Conservation (phyloP, 257 asterid species). For the Thymus quinquecostatus region DNA sequence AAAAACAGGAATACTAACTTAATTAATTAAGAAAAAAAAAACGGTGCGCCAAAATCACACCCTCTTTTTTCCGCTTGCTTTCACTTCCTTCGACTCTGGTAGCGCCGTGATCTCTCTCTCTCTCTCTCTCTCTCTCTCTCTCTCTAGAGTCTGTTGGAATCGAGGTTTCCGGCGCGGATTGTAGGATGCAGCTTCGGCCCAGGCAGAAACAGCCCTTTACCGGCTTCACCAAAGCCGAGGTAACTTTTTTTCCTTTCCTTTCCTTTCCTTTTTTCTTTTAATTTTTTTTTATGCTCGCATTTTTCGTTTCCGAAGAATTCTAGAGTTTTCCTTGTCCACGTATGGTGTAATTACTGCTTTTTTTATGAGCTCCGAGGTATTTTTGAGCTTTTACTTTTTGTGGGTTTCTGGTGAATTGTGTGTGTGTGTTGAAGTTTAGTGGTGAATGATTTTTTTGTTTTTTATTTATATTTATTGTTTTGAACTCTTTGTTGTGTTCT, state of each 20-base stretch:
- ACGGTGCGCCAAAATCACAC: too few relatives aligned
- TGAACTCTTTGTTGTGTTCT: background rate
- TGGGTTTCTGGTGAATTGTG: conserved; percentile 10
- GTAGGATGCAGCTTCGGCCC: conserved; percentile 68
- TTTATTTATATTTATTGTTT: too few relatives aligned
- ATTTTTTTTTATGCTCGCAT: background rate
- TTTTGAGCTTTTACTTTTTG: conserved; percentile 15
- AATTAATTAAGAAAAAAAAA: too few relatives aligned
- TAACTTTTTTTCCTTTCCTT: conserved; percentile 5
- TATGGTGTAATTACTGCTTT: background rate
- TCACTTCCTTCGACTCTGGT: too few relatives aligned
- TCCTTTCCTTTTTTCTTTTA: background rate
- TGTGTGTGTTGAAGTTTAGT: background rate
- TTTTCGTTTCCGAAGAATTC: background rate
- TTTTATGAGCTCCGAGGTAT: background rate
- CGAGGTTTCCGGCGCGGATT: background rate
- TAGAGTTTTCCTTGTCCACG: too few relatives aligned
- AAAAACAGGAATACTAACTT: too few relatives aligned
- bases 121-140: conserved; percentile 20
- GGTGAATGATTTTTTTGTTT: conserved; percentile 3
- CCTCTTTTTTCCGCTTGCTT: too few relatives aligned
- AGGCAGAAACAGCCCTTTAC: conserved; percentile 51
- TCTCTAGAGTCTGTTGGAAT: conserved; percentile 7
- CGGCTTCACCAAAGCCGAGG: conserved; percentile 82
- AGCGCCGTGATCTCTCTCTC: background rate